Evolutionary conservation across 78 protist species (phyloP).

Genomic region (Ministeria vibrans): DNA sequence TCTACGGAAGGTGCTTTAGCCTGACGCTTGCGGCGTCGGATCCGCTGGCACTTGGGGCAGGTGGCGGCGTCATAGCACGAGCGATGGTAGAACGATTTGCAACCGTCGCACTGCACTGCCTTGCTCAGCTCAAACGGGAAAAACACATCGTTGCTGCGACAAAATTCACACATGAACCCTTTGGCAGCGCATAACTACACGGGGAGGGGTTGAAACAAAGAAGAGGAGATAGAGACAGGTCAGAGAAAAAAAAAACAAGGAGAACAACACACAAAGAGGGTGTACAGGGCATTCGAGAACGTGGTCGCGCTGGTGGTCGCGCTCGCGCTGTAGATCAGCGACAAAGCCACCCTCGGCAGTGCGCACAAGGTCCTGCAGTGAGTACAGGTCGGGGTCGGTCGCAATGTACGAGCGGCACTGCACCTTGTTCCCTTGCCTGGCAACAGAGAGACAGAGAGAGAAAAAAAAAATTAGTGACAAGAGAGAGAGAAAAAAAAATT

Average conservation of each 20-base stretch:
- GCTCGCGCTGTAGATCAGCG: too few relatives aligned
- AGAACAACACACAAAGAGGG: too few relatives aligned
- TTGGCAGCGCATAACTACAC: not conserved
- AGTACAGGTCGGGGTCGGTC: not conserved
- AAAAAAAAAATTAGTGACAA: not conserved
- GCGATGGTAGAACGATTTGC: not conserved
- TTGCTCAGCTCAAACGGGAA: not conserved
- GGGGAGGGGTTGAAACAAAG: not conserved
- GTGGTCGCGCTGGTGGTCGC: too few relatives aligned
- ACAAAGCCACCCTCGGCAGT: too few relatives aligned
- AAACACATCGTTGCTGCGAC: not conserved
- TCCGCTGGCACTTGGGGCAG: not conserved
- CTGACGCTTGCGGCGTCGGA: too few relatives aligned
- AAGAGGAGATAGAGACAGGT: too few relatives aligned
- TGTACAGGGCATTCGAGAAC: too few relatives aligned
- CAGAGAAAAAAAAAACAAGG: too few relatives aligned
- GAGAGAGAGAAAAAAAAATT: not conserved
- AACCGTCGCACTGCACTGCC: not conserved
- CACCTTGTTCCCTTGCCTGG: not conserved
- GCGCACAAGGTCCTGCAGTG: not conserved
- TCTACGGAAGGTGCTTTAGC: too few relatives aligned
- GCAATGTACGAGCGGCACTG: not conserved
- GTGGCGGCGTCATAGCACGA: not conserved
- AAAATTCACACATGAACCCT: constrained; percentile 1
- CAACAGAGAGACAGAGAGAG: not conserved